Evolutionary conservation across 495 filamentous ascomycete genomes (phyloP), one percentile per base, ranked within the genome.

Genomic region (Copromyces sp.): DNA sequence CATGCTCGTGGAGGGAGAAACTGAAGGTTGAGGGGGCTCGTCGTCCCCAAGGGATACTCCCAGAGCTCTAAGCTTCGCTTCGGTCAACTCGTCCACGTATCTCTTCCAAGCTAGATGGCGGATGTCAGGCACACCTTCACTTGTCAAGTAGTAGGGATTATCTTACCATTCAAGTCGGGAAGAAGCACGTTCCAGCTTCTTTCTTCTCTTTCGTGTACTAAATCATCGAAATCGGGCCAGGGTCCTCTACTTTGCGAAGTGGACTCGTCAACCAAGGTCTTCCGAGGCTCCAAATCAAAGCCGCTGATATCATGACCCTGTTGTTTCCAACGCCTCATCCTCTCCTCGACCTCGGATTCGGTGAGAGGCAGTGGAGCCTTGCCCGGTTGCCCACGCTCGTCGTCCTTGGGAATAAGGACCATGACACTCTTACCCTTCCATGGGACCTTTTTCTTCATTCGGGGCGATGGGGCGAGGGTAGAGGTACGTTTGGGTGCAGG

Each of bases 11-110:
- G 80, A 80, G n/a, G 86, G 84, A 7, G 85, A 86, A n/a, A 85
- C 81, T 17, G 86, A 85, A 70, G 85, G 83, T 38, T 80, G 85
- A 14, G 87, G 86, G 17, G 88, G 85, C 37, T 94, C 91, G 11
- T 93, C 90, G 61, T 91, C 90, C 32, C 89, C 91, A 70, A 91
- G 85, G 20, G 87, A 91, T 3, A 98, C 95, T 61, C 95, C 95
- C 65, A 99, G 86, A 69, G 94, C 93, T 41, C 92, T 89, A 47
- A 99, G 85, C 82, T 97, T 99, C 73, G 94, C 92, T 81, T 99
- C 95, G 77, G 90, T 90, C 70, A 98, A 80, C 69, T 88, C 86
- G 68, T 90, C 85, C 39, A 95, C 92, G 81, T 98, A 97, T 17
- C 86, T 82, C 77, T 93, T 90, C 95, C 95, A 98, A 38, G 91